A percentile compares a stretch with the other conserved stretches of the same genome.
Evolutionary conservation across 2,329 filamentous ascomycete genomes (phyloP).

Genomic region (Hypoxylon sp.): DNA sequence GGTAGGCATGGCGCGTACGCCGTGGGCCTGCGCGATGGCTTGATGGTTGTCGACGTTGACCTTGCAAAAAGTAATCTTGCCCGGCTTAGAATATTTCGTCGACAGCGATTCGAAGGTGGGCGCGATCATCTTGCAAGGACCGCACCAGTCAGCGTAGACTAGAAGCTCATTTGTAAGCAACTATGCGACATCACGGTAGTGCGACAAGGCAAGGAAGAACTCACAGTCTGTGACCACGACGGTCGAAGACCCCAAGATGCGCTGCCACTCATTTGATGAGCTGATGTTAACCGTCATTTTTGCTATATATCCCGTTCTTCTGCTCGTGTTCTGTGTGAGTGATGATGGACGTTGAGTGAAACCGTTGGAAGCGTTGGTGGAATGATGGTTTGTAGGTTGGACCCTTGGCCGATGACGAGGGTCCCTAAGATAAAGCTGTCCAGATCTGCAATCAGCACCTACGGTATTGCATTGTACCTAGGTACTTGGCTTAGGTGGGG

Average conservation of each 20-base stretch:
- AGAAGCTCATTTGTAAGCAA: constrained; percentile 51
- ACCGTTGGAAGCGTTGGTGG: constrained; percentile 25
- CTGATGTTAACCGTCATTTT: constrained; percentile 70
- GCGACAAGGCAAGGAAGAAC: constrained; percentile 55
- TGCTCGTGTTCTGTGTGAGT: constrained; percentile 6
- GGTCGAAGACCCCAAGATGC: constrained; percentile 78
- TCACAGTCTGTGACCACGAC: constrained; percentile 93
- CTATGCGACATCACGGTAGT: constrained; percentile 37
- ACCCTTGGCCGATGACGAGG: constrained; percentile 32
- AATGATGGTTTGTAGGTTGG: constrained; percentile 27
- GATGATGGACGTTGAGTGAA: constrained; percentile 16
- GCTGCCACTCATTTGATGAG: constrained; percentile 79
- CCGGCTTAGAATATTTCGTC: constrained; percentile 82
- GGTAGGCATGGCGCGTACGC: constrained; percentile 90
- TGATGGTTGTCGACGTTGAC: constrained; percentile 90
- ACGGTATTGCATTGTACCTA: constrained; percentile 13
- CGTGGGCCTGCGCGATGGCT: constrained; percentile 81
- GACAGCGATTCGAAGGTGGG: constrained; percentile 90
- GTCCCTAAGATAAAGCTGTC: constrained; percentile 49
- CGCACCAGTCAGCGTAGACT: constrained; percentile 98
- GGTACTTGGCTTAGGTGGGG: constrained; percentile 11
- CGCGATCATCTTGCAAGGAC: constrained; percentile 92
- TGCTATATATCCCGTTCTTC: neutral
- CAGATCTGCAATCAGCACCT: constrained; percentile 42
- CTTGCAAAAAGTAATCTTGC: constrained; percentile 90